phyloP scores from a whole-genome alignment of 495 filamentous ascomycete species.

The Aspergillus nanangensis region DNA sequence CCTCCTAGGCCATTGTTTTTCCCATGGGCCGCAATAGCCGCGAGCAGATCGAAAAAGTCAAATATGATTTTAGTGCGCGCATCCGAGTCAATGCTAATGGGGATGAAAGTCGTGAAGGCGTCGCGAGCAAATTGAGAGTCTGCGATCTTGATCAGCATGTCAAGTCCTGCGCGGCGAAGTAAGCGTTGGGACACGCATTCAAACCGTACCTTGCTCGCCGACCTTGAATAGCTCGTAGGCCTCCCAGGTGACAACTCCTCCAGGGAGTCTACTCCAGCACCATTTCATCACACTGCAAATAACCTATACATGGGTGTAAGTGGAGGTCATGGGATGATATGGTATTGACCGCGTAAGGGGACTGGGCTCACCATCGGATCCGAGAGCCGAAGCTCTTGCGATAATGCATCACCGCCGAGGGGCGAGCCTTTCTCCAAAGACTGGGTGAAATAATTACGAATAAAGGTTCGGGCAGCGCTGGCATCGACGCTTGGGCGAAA shows the following conservation, averaged over 20 bases:
- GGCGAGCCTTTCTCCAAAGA: conserved; percentile 38
- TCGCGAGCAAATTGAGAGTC: conserved; percentile 90
- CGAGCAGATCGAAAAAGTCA: conserved; percentile 92
- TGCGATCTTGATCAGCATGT: conserved; percentile 26
- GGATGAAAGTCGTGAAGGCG: conserved; percentile 94
- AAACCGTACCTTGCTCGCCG: conserved; percentile 75
- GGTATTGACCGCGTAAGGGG: too few species aligned
- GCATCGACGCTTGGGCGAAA: conserved; percentile 91
- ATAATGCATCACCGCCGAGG: conserved; percentile 62
- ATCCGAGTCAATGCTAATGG: conserved; percentile 86
- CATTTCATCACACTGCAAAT: conserved; percentile 94
- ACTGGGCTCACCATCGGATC: conserved; percentile 86
- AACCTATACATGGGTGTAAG: conserved; percentile 51
- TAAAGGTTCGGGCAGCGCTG: conserved; percentile 83
- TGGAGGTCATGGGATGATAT: neutral
- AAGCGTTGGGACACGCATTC: neutral
- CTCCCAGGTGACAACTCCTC: conserved; percentile 94
- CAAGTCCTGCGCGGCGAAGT: neutral
- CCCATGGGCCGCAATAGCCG: conserved; percentile 75
- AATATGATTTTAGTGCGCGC: conserved; percentile 85
- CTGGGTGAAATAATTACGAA: conserved; percentile 85
- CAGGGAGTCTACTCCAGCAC: conserved; percentile 94
- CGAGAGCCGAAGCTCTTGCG: conserved; percentile 84
- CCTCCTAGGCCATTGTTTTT: conserved; percentile 93
- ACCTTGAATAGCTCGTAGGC: conserved; percentile 94